These are phyloP conservation scores for Nasturtium officinale DNA, from an alignment of 345 rosid genomes.

Conservation along the genomic window DNA sequence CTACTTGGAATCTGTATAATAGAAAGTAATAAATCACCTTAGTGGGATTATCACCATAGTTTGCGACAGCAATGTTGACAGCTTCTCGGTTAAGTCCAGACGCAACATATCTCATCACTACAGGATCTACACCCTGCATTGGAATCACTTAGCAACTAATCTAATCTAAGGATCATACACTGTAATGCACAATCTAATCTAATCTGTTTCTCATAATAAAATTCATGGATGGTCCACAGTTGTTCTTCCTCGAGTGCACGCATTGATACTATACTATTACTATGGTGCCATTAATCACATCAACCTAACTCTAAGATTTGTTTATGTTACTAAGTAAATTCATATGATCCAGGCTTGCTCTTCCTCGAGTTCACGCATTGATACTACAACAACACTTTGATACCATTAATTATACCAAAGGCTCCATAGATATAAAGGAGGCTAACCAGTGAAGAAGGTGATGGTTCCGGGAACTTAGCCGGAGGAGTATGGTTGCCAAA, in stretches of 20 bases:
- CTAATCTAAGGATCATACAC: conserved; percentile 15
- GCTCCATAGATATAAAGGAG: neutral
- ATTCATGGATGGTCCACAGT: neutral
- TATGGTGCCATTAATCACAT: neutral
- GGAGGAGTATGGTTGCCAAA: conserved; percentile 67
- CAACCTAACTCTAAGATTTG: neutral
- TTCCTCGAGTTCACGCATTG: no score
- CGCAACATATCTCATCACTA: conserved; percentile 67
- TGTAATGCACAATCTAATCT: neutral
- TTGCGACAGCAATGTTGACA: conserved; percentile 71
- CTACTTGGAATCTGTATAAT: neutral
- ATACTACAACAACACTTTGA: no score
- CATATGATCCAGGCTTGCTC: no score
- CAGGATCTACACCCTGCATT: conserved; percentile 69
- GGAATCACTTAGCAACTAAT: neutral
- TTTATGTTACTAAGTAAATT: no score
- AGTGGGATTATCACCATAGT: conserved; percentile 82
- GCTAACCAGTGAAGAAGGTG: conserved; percentile 55
- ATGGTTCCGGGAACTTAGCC: conserved; percentile 50
- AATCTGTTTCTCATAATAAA: neutral
- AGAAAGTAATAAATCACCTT: conserved; percentile 50
- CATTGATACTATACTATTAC: neutral
- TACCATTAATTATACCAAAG: neutral
- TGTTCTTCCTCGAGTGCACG: neutral
- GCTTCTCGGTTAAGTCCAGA: conserved; percentile 71